Percentiles rank a stretch among this genome's conserved stretches.
Evolutionary conservation across 2,329 filamentous ascomycete species (phyloP).

Genomic region (Phialophora tarda): DNA sequence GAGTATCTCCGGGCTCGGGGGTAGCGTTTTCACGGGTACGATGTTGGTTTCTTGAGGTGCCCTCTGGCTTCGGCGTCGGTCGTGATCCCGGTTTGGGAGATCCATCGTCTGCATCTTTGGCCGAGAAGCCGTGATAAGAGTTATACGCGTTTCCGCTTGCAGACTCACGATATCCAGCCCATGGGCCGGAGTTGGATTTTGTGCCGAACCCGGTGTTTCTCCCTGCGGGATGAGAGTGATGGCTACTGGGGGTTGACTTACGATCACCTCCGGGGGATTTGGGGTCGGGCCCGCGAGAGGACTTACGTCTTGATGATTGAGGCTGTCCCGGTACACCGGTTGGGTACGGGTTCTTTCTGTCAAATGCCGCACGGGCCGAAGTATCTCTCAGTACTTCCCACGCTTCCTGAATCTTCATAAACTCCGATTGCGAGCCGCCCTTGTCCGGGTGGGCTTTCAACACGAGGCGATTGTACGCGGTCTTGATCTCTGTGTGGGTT

Average conservation of each 20-base stretch:
- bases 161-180: slow-evolving; percentile 11
- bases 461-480: slow-evolving; percentile 21
- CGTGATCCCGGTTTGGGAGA: neutral
- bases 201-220: neutral
- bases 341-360: neutral
- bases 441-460: slow-evolving; percentile 28
- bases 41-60: neutral
- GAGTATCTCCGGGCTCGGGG: neutral
- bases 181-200: neutral
- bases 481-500: slow-evolving; percentile 16
- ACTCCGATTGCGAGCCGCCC: neutral
- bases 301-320: neutral
- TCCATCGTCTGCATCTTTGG: neutral
- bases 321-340: neutral
- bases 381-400: slow-evolving; percentile 12
- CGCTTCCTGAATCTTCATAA: slow-evolving; percentile 13
- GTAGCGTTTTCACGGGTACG: neutral
- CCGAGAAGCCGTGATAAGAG: neutral
- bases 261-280: neutral
- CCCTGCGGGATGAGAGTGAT: neutral
- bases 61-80: neutral
- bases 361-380: neutral
- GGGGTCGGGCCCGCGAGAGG: neutral
- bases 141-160: slow-evolving; percentile 7
- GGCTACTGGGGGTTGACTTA: neutral